Conservation (phyloP, 1,284 basidiomycete genomes). For the Ustilago xerochloae region DNA sequence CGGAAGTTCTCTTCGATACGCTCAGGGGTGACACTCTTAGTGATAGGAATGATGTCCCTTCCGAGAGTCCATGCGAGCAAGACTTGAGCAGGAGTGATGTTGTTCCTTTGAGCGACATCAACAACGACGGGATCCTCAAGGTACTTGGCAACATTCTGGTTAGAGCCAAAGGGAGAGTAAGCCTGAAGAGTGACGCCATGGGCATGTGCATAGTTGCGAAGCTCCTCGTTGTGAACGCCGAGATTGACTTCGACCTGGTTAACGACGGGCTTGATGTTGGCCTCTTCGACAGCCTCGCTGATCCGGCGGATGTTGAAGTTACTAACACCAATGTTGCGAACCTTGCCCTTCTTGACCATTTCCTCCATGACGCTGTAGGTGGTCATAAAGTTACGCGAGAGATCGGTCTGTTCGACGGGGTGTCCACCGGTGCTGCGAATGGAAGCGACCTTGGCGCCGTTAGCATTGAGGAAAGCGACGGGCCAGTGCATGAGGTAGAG, state of each 20-base stretch:
- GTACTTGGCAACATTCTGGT: constrained; percentile 52
- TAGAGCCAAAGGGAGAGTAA: constrained; percentile 60
- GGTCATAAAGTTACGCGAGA: constrained; percentile 55
- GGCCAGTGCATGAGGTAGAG: constrained; percentile 84
- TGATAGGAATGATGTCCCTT: constrained; percentile 57
- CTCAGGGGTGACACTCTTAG: constrained; percentile 47
- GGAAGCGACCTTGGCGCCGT: constrained; percentile 49
- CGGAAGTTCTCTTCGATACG: constrained; percentile 60
- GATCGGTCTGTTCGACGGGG: constrained; percentile 78
- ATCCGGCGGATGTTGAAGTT: constrained; percentile 65
- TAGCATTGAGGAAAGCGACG: constrained; percentile 61
- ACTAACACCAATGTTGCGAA: constrained; percentile 74
- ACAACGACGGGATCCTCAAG: constrained; percentile 50
- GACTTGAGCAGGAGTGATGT: constrained; percentile 61
- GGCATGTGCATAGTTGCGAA: constrained; percentile 76
- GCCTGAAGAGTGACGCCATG: constrained; percentile 55
- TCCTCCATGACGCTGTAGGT: constrained; percentile 63
- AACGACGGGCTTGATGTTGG: constrained; percentile 55
- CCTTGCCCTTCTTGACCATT: constrained; percentile 64
- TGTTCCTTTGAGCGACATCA: constrained; percentile 57
- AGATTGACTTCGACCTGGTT: constrained; percentile 66
- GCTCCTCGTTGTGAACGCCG: constrained; percentile 77
- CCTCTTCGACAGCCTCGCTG: constrained; percentile 41
- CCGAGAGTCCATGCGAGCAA: constrained; percentile 56
- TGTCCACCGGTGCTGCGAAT: constrained; percentile 58